phyloP scores from a whole-genome alignment of 306 rosid genomes.

The Gastrolobium bilobum region DNA sequence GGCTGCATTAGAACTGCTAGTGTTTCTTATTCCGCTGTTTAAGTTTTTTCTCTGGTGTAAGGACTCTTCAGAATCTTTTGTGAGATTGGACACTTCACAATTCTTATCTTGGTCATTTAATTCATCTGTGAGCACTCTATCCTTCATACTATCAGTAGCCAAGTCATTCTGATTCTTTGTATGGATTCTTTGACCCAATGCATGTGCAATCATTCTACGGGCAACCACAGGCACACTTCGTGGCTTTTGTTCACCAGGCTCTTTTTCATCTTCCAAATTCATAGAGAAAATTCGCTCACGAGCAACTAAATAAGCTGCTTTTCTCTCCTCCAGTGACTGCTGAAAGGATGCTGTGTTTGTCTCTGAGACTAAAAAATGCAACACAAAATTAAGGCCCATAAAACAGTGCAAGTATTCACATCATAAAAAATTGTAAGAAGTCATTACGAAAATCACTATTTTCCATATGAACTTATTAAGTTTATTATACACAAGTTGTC shows the following conservation, averaged over 20 bases:
- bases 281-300: conserved; percentile 88
- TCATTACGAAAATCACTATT: conserved; percentile 10
- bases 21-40: conserved; percentile 45
- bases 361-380: conserved; percentile 56
- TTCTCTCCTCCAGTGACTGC: conserved; percentile 83
- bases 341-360: conserved; percentile 56
- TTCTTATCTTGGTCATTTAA: conserved; percentile 52
- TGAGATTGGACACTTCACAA: conserved; percentile 42
- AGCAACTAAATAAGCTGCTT: conserved; percentile 86
- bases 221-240: conserved; percentile 87
- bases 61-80: conserved; percentile 50
- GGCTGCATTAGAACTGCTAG: conserved; percentile 44
- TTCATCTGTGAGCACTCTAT: conserved; percentile 49
- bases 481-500: background rate
- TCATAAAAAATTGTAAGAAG: conserved; percentile 13
- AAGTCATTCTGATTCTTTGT: conserved; percentile 54
- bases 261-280: conserved; percentile 64
- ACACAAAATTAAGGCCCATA: conserved; percentile 37
- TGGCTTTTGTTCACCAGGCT: conserved; percentile 71
- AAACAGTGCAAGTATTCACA: conserved; percentile 10
- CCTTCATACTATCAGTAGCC: conserved; percentile 46
- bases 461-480: conserved; percentile 17
- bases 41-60: conserved; percentile 47
- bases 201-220: conserved; percentile 98
- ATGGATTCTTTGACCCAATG: conserved; percentile 84